These are phyloP conservation scores for Eleusine indica DNA, from an alignment of 176 grass and related monocot species.

Conservation along the genomic window DNA sequence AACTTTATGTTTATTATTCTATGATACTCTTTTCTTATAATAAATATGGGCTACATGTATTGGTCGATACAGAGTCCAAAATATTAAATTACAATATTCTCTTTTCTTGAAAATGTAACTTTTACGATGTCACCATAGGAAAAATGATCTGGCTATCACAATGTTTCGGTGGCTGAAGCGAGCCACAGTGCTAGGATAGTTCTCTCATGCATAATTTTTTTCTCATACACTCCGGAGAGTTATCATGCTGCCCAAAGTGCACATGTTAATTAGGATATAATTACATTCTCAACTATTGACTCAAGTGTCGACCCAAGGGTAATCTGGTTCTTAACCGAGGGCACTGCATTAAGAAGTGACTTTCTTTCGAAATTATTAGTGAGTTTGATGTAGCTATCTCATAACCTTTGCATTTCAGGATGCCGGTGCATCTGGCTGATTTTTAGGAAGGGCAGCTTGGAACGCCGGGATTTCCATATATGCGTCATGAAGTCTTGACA, in stretches of 20 bases:
- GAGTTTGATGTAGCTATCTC: not conserved
- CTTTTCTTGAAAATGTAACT: not conserved
- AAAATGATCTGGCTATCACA: not conserved
- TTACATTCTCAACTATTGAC: not conserved
- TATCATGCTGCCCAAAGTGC: not conserved
- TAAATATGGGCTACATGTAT: too few relatives aligned
- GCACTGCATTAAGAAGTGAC: not conserved
- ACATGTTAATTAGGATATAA: not conserved
- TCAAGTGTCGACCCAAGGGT: not conserved
- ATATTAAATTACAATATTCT: too few relatives aligned
- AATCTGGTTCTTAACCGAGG: not conserved
- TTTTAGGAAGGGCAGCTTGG: slow-evolving; percentile 66
- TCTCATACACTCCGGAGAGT: too few relatives aligned
- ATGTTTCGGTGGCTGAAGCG: not conserved
- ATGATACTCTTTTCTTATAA: too few relatives aligned
- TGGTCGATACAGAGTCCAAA: too few relatives aligned
- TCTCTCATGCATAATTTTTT: not conserved
- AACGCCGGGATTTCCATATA: slow-evolving; percentile 76
- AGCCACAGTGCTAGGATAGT: not conserved
- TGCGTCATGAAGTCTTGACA: slow-evolving; percentile 57
- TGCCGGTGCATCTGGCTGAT: slow-evolving; percentile 65
- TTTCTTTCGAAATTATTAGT: slow-evolving; percentile 14
- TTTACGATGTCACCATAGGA: not conserved
- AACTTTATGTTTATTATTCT: too few relatives aligned
- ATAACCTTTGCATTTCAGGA: not conserved